Base-by-base conservation (phyloP, 768 basidiomycete species). In the Macrolepiota dolichaula region DNA sequence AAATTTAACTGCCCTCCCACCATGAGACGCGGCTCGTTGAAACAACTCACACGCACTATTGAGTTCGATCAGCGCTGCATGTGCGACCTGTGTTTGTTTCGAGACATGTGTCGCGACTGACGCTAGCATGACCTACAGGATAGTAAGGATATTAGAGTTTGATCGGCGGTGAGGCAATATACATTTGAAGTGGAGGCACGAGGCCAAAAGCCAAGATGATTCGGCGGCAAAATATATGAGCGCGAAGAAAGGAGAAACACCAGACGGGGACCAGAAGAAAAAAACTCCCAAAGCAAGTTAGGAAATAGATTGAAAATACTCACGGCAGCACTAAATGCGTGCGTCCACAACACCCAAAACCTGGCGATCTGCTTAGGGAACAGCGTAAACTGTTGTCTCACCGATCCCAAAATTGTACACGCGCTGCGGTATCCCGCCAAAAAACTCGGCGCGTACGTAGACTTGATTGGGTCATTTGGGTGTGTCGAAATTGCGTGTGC, bases 311-410 rank as follows among this genome's bases (percentile, higher is more conserved):
- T 17, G 51, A 51, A 42, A 44, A 35, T 11, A 70, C 82, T 56
- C 64, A 88, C 87, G 62, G 86, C 73, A 22, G 85, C 82, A 19
- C 86, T 87, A 67, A 89, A 89, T 4, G 81, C 83, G 68, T 89
- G 86, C 1, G 86, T 88, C 88, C 88, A 89, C 32, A 89, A 67
- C 25, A 86, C 85, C 86, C 87, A 89, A 66, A 87, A 86, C 44
- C 87, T 76, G 36, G 84, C 80, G 55, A 88, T 84, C 64, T 85
- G 81, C 15, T 76, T 74, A 0, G 86, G 85, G 67, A 85, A 84
- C 59, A 80, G 66, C 10, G 70, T 69, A 62, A 83, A 85, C 59
- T 84, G 79, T 44, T 74, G 67, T 37, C 77, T 78, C 51, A 88
- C 67, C 5, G 78, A 80, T 11, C 67, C 66, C 11, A 88, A 70